Evolutionary conservation across 371 early-diverging fungal genomes (phyloP).

Genomic region (Blakeslea trispora): DNA sequence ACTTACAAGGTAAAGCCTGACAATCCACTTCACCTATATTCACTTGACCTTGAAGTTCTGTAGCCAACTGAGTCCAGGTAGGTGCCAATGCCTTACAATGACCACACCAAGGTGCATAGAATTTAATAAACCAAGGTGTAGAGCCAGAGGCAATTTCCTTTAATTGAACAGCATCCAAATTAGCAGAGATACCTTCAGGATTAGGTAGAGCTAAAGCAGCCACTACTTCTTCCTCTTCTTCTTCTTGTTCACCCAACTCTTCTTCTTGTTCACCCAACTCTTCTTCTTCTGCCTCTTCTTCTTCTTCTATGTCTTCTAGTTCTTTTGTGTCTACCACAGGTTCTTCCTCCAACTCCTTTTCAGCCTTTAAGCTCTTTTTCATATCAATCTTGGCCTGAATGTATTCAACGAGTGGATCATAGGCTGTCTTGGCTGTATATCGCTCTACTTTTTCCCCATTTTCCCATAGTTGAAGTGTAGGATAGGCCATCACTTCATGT

Average conservation of each 20-base stretch:
- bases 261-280: conserved; percentile 1
- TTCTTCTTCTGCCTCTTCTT: conserved; percentile 3
- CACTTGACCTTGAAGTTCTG: conserved; percentile 61
- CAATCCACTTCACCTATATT: conserved; percentile 89
- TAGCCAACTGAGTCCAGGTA: conserved; percentile 72
- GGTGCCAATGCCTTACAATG: conserved; percentile 87
- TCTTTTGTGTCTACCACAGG: background rate
- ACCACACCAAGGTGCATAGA: conserved; percentile 87
- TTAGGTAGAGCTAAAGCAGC: conserved; percentile 20
- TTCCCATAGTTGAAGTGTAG: conserved; percentile 67
- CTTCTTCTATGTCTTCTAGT: background rate
- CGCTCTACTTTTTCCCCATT: conserved; percentile 61
- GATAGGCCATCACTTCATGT: conserved; percentile 58
- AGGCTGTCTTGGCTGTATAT: conserved; percentile 20
- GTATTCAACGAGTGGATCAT: conserved; percentile 29
- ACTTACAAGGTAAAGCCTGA: conserved; percentile 53
- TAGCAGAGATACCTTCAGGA: conserved; percentile 33
- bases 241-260: background rate
- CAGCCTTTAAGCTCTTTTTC: background rate
- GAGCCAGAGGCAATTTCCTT: conserved; percentile 18
- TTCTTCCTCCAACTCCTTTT: conserved; percentile 10
- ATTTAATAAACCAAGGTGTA: conserved; percentile 74
- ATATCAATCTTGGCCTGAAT: conserved; percentile 20
- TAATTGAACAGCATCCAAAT: conserved; percentile 25
- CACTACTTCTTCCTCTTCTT: background rate